Evolutionary conservation across 2,329 filamentous ascomycete species (phyloP).

Genomic region (Calonectria honghensis): DNA sequence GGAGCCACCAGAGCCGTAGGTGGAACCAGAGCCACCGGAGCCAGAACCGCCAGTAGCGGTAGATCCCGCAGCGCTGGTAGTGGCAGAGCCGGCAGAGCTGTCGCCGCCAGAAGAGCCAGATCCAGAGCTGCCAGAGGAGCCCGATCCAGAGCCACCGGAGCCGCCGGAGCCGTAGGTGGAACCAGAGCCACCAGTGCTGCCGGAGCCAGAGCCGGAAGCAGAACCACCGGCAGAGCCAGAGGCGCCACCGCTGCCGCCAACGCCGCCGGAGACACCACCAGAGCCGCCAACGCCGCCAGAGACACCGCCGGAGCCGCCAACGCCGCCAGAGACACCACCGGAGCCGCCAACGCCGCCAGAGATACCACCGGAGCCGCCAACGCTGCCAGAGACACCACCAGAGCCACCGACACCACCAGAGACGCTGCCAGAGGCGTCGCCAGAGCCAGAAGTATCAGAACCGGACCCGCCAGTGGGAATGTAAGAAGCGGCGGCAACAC

Average conservation of each 20-base stretch:
- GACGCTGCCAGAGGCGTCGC: constrained; percentile 3
- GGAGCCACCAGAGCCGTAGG: not conserved
- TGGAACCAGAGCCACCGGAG: not conserved
- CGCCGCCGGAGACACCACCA: not conserved
- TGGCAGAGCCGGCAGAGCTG: not conserved
- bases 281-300: not conserved
- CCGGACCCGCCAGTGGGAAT: constrained; percentile 39
- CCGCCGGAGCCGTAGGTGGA: not conserved
- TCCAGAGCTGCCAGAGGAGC: not conserved
- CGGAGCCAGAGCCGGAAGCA: constrained; percentile 1
- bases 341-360: not conserved
- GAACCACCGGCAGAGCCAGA: constrained; percentile 1
- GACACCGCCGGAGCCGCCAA: not conserved
- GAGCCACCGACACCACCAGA: not conserved
- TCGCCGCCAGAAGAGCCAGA: not conserved
- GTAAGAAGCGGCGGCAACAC: constrained; percentile 47
- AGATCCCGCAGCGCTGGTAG: not conserved
- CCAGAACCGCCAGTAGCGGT: not conserved
- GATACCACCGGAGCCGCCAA: not conserved
- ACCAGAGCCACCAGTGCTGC: constrained; percentile 2
- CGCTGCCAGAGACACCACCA: not conserved
- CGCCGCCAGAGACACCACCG: not conserved
- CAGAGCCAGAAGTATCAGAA: constrained; percentile 38
- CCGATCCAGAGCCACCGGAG: not conserved
- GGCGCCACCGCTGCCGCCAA: not conserved